These are phyloP conservation scores for Penicillium desertorum DNA, from an alignment of 495 filamentous ascomycete species.

Conservation along the genomic window DNA sequence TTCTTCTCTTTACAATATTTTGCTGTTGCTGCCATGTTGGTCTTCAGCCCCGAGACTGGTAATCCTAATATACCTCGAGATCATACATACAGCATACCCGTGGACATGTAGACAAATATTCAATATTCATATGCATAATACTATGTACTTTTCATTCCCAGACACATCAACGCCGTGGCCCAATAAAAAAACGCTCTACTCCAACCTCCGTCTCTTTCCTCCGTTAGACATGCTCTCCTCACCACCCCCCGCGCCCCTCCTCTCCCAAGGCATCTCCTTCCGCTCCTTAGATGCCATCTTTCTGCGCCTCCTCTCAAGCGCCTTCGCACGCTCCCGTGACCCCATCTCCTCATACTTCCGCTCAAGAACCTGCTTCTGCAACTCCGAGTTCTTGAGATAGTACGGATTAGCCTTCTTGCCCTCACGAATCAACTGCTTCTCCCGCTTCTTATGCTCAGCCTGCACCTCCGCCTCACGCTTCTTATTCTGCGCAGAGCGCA, in stretches of 20 bases:
- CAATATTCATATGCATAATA: slow-evolving; percentile 6
- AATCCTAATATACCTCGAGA: slow-evolving; percentile 6
- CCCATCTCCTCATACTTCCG: slow-evolving; percentile 79
- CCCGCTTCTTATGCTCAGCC: slow-evolving; percentile 70
- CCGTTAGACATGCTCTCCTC: slow-evolving; percentile 18
- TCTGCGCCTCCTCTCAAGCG: slow-evolving; percentile 79
- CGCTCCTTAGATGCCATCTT: slow-evolving; percentile 79
- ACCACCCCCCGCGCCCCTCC: slow-evolving; percentile 47
- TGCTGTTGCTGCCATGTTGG: neutral
- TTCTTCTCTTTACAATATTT: slow-evolving; percentile 12
- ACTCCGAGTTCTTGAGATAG: slow-evolving; percentile 84
- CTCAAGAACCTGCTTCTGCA: slow-evolving; percentile 78
- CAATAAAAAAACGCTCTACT: slow-evolving; percentile 15
- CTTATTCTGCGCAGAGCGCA: slow-evolving; percentile 65
- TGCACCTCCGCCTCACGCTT: slow-evolving; percentile 65
- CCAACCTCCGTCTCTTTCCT: slow-evolving; percentile 39
- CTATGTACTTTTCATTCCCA: neutral
- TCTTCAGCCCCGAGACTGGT: neutral
- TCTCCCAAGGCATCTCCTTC: slow-evolving; percentile 69
- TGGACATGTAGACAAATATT: neutral
- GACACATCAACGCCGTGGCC: neutral
- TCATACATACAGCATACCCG: neutral
- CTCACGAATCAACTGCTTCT: slow-evolving; percentile 77
- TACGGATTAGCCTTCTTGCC: slow-evolving; percentile 92
- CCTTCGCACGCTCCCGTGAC: slow-evolving; percentile 74